These are phyloP conservation scores for Ascoidea asiatica DNA, from an alignment of 805 yeast genomes.

Conservation along the genomic window DNA sequence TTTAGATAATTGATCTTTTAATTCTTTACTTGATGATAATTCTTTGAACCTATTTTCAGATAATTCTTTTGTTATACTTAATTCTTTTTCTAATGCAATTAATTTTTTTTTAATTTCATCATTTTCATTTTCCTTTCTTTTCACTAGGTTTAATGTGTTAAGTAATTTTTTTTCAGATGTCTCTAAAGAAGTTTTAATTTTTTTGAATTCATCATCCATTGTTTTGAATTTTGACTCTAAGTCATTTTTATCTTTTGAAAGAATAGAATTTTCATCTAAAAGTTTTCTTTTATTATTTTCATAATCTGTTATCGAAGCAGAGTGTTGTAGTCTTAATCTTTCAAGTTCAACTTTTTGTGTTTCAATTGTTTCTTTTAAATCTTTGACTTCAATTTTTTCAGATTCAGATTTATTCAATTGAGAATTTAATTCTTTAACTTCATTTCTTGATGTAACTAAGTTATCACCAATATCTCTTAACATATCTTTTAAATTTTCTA, in stretches of 20 bases:
- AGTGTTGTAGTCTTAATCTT: slow-evolving; percentile 6
- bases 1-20: slow-evolving; percentile 19
- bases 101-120: slow-evolving; percentile 9
- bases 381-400: slow-evolving; percentile 5
- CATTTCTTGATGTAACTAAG: slow-evolving; percentile 55
- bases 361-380: slow-evolving; percentile 8
- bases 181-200: slow-evolving; percentile 12
- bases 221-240: slow-evolving; percentile 13
- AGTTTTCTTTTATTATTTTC: slow-evolving; percentile 20
- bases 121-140: slow-evolving; percentile 21
- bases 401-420: background rate
- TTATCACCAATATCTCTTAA: slow-evolving; percentile 67
- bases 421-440: slow-evolving; percentile 26
- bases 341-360: slow-evolving; percentile 8
- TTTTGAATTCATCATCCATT: slow-evolving; percentile 11
- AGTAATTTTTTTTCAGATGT: slow-evolving; percentile 10
- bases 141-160: too few relatives aligned
- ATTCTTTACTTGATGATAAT: slow-evolving; percentile 11
- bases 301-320: slow-evolving; percentile 14
- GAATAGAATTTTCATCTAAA: slow-evolving; percentile 9
- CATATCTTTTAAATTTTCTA: slow-evolving; percentile 65
- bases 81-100: slow-evolving; percentile 1
- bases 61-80: slow-evolving; percentile 9
- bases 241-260: slow-evolving; percentile 11
- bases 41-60: slow-evolving; percentile 17